Evolutionary conservation across 2,329 filamentous ascomycete genomes (phyloP).

Genomic region (Macroventuria anomochaeta): DNA sequence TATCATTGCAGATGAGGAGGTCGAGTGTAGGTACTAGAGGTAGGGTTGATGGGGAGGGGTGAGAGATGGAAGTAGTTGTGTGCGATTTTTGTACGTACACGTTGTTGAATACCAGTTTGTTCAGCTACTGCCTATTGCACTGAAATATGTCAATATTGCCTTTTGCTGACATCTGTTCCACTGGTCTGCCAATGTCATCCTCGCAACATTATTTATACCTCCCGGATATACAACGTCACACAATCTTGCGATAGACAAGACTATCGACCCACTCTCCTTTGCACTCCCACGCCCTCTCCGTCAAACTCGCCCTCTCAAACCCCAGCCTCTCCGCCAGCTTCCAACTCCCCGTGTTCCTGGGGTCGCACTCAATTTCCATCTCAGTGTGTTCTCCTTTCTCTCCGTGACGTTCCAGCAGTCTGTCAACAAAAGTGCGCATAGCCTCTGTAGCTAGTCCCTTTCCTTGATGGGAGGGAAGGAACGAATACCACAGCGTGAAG

Average conservation of each 20-base stretch:
- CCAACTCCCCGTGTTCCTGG: conserved; percentile 39
- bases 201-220: too few relatives aligned
- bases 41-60: too few relatives aligned
- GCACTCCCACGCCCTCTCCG: conserved; percentile 35
- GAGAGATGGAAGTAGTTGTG: too few relatives aligned
- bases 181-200: too few relatives aligned
- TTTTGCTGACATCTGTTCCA: too few relatives aligned
- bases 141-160: too few relatives aligned
- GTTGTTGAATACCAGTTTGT: too few relatives aligned
- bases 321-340: conserved; percentile 42
- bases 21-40: not conserved
- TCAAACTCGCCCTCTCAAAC: conserved; percentile 35
- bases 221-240: too few relatives aligned
- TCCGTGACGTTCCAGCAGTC: too few relatives aligned
- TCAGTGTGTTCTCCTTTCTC: too few relatives aligned
- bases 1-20: conserved; percentile 20
- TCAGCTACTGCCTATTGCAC: too few relatives aligned
- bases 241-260: conserved; percentile 34
- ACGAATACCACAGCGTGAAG: conserved; percentile 41
- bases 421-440: conserved; percentile 36
- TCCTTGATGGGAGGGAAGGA: conserved; percentile 33
- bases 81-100: too few relatives aligned
- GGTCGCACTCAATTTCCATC: conserved; percentile 47
- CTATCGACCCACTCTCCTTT: conserved; percentile 46
- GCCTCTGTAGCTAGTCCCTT: conserved; percentile 43